A percentile compares a stretch with the other conserved stretches of the same genome.
Conservation (phyloP, 169 alveolate species). For the Theileria sp. region DNA sequence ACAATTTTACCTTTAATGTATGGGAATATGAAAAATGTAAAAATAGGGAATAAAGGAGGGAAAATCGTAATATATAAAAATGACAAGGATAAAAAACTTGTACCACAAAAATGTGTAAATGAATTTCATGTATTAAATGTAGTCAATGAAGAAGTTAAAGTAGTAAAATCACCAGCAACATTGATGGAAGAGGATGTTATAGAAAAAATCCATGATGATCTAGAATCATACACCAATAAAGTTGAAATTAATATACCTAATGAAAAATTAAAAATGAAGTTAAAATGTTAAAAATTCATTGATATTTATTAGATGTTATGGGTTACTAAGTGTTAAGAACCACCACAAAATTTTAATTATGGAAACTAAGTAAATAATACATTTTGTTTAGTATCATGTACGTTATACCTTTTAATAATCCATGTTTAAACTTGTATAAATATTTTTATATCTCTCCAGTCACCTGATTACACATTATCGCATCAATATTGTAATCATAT, state of each 20-base stretch:
- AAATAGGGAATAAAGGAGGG: slow-evolving; percentile 43
- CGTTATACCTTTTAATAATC: not conserved
- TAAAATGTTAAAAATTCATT: not conserved
- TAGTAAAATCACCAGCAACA: slow-evolving; percentile 7
- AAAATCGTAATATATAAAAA: slow-evolving; percentile 13
- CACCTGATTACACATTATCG: not conserved
- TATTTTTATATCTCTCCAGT: not conserved
- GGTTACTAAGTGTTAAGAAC: not conserved
- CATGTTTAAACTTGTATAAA: not conserved
- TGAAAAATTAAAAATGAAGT: not conserved
- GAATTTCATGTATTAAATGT: slow-evolving; percentile 25
- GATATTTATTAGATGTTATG: not conserved
- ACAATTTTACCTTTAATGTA: slow-evolving; percentile 40
- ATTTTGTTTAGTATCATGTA: not conserved
- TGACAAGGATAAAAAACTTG: not conserved
- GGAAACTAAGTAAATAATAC: not conserved
- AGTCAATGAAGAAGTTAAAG: slow-evolving; percentile 14
- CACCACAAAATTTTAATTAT: slow-evolving; percentile 6
- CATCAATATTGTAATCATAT: not conserved
- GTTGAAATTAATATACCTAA: slow-evolving; percentile 4
- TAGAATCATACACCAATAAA: slow-evolving; percentile 1
- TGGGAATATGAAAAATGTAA: slow-evolving; percentile 8
- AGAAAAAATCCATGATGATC: not conserved
- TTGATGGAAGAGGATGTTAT: slow-evolving; percentile 4
- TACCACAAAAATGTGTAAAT: slow-evolving; percentile 17